Conservation (phyloP, 2,329 filamentous ascomycete species). For the Arthroderma uncinatum region DNA sequence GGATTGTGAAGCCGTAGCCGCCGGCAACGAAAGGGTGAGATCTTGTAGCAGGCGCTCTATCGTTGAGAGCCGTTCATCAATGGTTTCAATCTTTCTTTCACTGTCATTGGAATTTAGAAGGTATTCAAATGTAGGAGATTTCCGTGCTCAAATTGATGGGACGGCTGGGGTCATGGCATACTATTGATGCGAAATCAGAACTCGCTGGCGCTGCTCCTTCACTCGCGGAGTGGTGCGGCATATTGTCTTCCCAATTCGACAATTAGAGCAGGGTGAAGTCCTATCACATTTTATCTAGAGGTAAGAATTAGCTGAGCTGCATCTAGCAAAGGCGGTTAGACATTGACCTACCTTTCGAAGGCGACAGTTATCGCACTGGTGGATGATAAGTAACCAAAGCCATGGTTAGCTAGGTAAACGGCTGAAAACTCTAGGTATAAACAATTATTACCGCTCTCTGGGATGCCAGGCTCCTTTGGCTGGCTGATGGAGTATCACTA, state of each 20-base stretch:
- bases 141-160: neutral
- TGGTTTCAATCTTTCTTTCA: conserved; percentile 44
- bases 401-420: neutral
- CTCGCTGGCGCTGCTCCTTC: conserved; percentile 16
- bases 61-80: conserved; percentile 40
- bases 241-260: conserved; percentile 9
- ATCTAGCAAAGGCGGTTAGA: neutral
- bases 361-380: conserved; percentile 16
- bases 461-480: neutral
- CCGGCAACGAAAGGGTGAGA: conserved; percentile 17
- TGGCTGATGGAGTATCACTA: neutral
- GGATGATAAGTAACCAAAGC: neutral
- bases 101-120: conserved; percentile 21
- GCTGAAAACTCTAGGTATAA: neutral
- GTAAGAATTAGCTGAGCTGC: neutral
- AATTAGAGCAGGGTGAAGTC: conserved; percentile 16
- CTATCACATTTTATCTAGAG: conserved; percentile 16
- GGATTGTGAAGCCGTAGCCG: conserved; percentile 15
- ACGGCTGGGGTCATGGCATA: conserved; percentile 6
- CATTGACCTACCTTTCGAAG: conserved; percentile 12
- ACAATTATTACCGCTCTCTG: conserved; percentile 3
- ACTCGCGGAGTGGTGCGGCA: conserved; percentile 15
- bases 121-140: neutral
- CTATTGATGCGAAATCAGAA: conserved; percentile 17
- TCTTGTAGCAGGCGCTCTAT: conserved; percentile 37